These are phyloP conservation scores for Globisporangium recalcitrans DNA, from an alignment of 352 stramenopile species.

Conservation along the genomic window DNA sequence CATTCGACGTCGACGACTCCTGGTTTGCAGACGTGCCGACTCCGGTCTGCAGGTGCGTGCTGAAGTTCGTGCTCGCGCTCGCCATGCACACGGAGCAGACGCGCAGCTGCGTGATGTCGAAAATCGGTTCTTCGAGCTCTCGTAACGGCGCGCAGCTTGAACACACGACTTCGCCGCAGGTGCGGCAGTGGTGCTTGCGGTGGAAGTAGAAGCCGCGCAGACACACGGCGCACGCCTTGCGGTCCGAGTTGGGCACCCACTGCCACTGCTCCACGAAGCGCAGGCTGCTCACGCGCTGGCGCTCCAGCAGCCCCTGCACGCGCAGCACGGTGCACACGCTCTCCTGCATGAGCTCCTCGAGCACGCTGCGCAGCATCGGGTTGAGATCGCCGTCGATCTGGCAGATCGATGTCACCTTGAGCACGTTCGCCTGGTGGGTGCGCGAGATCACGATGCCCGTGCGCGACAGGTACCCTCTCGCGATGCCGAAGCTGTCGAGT, in stretches of 20 bases:
- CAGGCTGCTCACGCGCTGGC: slow-evolving; percentile 63
- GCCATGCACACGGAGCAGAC: slow-evolving; percentile 71
- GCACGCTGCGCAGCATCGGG: slow-evolving; percentile 21
- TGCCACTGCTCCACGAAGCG: slow-evolving; percentile 78
- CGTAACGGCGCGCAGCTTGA: slow-evolving; percentile 64
- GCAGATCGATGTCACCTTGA: slow-evolving; percentile 66
- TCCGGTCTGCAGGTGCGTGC: slow-evolving; percentile 18
- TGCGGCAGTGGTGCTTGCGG: slow-evolving; percentile 69
- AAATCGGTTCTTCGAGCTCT: slow-evolving; percentile 62
- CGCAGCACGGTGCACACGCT: slow-evolving; percentile 48
- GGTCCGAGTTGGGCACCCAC: slow-evolving; percentile 64
- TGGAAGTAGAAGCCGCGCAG: slow-evolving; percentile 75
- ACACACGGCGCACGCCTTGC: slow-evolving; percentile 77
- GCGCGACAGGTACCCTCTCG: slow-evolving; percentile 47
- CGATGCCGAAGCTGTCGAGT: slow-evolving; percentile 59
- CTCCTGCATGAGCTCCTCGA: slow-evolving; percentile 72
- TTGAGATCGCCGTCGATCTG: slow-evolving; percentile 59
- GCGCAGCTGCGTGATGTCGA: slow-evolving; percentile 52
- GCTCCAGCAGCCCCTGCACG: slow-evolving; percentile 57
- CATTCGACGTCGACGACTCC: slow-evolving; percentile 46
- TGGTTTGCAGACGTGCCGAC: slow-evolving; percentile 22
- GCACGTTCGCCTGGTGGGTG: slow-evolving; percentile 64
- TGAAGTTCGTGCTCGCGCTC: slow-evolving; percentile 20
- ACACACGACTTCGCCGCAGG: slow-evolving; percentile 77
- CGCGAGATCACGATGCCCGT: slow-evolving; percentile 70